Percentiles rank a stretch among this genome's conserved stretches.
Conservation (phyloP, 2,329 filamentous ascomycete genomes). For the Diplodia sapinea region DNA sequence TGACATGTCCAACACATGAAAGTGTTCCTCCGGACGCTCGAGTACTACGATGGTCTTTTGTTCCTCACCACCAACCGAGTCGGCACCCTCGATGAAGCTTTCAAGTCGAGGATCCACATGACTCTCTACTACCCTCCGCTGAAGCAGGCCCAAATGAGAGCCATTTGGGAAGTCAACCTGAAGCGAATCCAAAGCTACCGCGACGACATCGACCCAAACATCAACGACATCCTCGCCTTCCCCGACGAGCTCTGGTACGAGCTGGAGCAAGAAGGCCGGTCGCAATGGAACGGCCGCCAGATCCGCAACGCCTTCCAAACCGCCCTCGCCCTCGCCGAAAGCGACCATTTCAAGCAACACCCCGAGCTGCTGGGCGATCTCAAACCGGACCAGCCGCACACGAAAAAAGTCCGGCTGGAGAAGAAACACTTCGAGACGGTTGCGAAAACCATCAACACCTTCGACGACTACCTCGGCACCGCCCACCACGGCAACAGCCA, state of each 20-base stretch:
- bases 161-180: conserved; percentile 32
- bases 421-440: neutral
- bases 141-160: neutral
- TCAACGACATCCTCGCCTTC: neutral
- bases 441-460: neutral
- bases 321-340: conserved; percentile 33
- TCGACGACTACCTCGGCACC: conserved; percentile 9
- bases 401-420: too few species aligned
- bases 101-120: conserved; percentile 33
- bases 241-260: conserved; percentile 5
- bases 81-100: conserved; percentile 32
- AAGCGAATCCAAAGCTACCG: conserved; percentile 24
- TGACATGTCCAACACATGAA: too few species aligned
- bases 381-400: too few species aligned
- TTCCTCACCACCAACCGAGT: conserved; percentile 33
- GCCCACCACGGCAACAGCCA: conserved; percentile 6
- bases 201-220: conserved; percentile 13
- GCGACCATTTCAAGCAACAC: conserved; percentile 15
- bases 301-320: conserved; percentile 18
- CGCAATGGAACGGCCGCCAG: conserved; percentile 29
- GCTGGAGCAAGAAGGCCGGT: conserved; percentile 3
- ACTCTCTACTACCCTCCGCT: conserved; percentile 32
- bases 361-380: neutral
- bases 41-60: conserved; percentile 47
- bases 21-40: conserved; percentile 39